Conservation (phyloP, 148 eudicot species). For the Salicornia ramosissima region DNA sequence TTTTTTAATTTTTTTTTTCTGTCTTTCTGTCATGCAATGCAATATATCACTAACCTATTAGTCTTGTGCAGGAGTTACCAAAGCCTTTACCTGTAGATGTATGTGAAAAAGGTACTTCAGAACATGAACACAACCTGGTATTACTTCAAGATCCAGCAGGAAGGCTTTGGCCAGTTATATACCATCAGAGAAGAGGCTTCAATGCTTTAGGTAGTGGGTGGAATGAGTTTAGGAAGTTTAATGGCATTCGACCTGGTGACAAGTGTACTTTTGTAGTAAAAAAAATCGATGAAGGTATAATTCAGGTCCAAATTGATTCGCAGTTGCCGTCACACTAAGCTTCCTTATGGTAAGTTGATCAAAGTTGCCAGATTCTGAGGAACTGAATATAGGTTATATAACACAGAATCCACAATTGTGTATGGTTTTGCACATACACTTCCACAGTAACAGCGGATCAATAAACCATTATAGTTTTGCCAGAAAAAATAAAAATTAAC, state of each 20-base stretch:
- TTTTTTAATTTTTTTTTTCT: no score
- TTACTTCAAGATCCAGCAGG: conserved; percentile 35
- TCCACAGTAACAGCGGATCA: background rate
- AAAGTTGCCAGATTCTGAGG: background rate
- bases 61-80: conserved; percentile 47
- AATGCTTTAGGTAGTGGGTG: conserved; percentile 44
- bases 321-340: background rate
- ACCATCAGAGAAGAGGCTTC: conserved; percentile 23
- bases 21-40: background rate
- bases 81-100: conserved; percentile 20
- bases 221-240: conserved; percentile 37
- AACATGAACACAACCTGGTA: conserved; percentile 23
- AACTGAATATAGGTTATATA: background rate
- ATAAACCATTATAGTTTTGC: background rate
- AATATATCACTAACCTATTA: background rate
- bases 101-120: conserved; percentile 3
- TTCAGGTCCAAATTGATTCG: conserved; percentile 38
- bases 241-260: conserved; percentile 41
- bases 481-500: no score
- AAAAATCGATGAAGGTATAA: conserved; percentile 25
- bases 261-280: conserved; percentile 38
- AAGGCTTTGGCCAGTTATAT: conserved; percentile 50
- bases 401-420: background rate
- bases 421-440: background rate
- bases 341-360: background rate